Evolutionary conservation across 805 yeast species (phyloP), one percentile per base, ranked within the genome.

Genomic region (Priceomyces haplophilus): DNA sequence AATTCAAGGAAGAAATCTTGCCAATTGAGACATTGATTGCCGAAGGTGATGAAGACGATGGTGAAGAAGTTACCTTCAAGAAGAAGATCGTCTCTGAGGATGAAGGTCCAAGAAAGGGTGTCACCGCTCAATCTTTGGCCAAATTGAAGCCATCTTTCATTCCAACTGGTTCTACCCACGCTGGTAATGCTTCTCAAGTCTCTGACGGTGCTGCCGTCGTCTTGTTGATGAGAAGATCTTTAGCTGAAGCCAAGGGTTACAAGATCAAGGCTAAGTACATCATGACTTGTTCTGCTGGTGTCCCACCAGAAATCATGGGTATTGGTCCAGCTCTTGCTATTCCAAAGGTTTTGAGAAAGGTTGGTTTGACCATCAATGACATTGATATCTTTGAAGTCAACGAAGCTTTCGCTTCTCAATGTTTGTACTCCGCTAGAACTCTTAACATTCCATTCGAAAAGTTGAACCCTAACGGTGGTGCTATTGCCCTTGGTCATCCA

Each of bases 221-320:
- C 1, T 64, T 91, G 43, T 73, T 91, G 47, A 85, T 88, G 73
- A 81, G 90, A 62, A 80, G 98, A 65, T 84, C 88, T 15, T 73
- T 85, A 44, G 99, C 99, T 17, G 81, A 85, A 63, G 68, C 76
- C 54, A 67, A 82, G 45, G 83, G 84, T 31, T 75, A 85, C 53
- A 83, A 85, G 42, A 80, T 88, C 47, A 56, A 84, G 45, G 99
- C 83, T 48, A 87, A 86, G 71, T 91, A 79, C 54, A 80, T 89
- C 48, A 84, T 82, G 53, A 82, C 87, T 57, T 78, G 84, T 52
- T 72, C 82, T 32, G 91, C 85, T 43, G 99, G 99, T 55, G 97
- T 90, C 36, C 96, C 97, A 43, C 97, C 97, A 17, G 95, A 88
- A 67, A 80, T 90, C 47, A 91, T 91, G 99, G 99, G 98, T 45